Evolutionary conservation across 257 asterid genomes (phyloP).

Genomic region (Solanum piurae): DNA sequence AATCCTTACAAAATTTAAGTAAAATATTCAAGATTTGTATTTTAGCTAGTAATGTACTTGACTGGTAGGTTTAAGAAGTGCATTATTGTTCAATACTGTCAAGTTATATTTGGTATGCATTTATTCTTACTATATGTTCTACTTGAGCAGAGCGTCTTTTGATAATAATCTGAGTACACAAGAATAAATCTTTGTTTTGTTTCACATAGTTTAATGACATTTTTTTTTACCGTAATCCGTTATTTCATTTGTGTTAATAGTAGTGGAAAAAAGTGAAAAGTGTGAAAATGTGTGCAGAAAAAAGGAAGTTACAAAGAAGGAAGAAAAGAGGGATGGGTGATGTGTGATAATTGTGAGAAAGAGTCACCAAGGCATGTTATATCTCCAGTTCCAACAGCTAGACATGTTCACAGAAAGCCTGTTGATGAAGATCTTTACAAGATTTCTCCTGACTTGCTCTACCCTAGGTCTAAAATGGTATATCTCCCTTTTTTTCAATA

Average conservation of each 20-base stretch:
- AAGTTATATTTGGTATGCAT: not conserved
- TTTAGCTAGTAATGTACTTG: not conserved
- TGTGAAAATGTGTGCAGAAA: constrained; percentile 10
- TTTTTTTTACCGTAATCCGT: too few relatives aligned
- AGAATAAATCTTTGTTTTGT: not conserved
- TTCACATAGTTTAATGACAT: fast-evolving
- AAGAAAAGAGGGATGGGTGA: constrained; percentile 33
- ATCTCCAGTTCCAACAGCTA: constrained; percentile 3
- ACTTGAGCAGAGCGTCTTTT: not conserved
- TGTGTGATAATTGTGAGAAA: constrained; percentile 31
- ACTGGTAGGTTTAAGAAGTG: not conserved
- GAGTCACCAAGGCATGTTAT: constrained; percentile 13
- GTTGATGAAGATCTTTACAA: constrained; percentile 80
- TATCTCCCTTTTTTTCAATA: not conserved
- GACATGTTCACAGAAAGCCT: constrained; percentile 33
- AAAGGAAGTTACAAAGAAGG: constrained; percentile 18
- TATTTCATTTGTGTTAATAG: not conserved
- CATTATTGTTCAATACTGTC: not conserved
- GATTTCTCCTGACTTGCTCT: constrained; percentile 67
- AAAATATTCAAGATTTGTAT: not conserved
- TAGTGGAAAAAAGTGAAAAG: not conserved
- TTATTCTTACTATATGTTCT: not conserved
- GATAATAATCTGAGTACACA: not conserved
- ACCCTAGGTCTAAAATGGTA: constrained; percentile 41
- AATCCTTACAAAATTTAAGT: not conserved